These are phyloP conservation scores for Arthromyces matolae DNA, from an alignment of 768 basidiomycete species.

Conservation along the genomic window DNA sequence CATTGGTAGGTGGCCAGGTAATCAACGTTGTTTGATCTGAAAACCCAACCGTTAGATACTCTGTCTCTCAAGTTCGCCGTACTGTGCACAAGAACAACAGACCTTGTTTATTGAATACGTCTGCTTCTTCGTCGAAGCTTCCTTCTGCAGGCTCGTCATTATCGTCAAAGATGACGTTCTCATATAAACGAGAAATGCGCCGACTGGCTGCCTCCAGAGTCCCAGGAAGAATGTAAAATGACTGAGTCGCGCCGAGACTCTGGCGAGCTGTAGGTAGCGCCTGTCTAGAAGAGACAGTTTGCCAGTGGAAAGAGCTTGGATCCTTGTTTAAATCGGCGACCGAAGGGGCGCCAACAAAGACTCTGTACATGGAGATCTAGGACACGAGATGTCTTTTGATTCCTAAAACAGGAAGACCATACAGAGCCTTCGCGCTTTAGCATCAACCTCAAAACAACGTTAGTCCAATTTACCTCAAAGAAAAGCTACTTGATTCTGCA, in stretches of 20 bases:
- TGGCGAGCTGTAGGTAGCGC: neutral
- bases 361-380: conserved; percentile 34
- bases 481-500: too few species aligned
- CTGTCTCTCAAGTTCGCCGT: too few species aligned
- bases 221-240: conserved; percentile 42
- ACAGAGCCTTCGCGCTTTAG: too few species aligned
- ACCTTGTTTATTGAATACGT: conserved; percentile 16
- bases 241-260: conserved; percentile 15
- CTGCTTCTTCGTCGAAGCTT: conserved; percentile 17
- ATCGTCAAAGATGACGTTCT: conserved; percentile 67
- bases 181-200: conserved; percentile 67
- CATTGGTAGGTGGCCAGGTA: conserved; percentile 54
- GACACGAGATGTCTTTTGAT: neutral
- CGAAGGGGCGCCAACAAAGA: conserved; percentile 54
- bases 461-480: too few species aligned
- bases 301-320: conserved; percentile 40
- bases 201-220: conserved; percentile 64
- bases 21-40: conserved; percentile 48
- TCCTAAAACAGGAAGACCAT: neutral
- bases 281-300: conserved; percentile 33
- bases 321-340: conserved; percentile 32
- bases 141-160: conserved; percentile 30
- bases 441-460: too few species aligned
- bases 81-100: too few species aligned
- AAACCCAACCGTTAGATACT: conserved; percentile 4